A percentile compares a stretch with the other conserved stretches of the same genome.
Conservation (phyloP, 75 land plant species). For the Cunninghamia lanceolata region DNA sequence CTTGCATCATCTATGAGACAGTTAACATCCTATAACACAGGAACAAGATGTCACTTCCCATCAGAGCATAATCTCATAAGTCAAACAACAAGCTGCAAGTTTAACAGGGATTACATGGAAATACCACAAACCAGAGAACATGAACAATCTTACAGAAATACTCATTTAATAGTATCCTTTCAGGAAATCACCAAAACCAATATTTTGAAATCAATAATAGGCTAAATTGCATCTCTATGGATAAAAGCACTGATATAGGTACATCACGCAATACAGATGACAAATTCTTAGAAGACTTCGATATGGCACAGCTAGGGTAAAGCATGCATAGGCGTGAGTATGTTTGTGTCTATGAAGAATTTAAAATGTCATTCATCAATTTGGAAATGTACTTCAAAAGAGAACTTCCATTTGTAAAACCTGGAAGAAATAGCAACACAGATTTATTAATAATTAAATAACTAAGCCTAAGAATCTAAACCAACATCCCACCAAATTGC, state of each 20-base stretch:
- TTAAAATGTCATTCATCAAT: too few relatives aligned
- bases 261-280: too few relatives aligned
- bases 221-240: neutral
- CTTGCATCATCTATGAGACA: neutral
- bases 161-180: neutral
- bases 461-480: too few relatives aligned
- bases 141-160: neutral
- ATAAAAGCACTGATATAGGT: neutral
- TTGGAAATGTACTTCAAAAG: too few relatives aligned
- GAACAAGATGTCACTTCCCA: neutral
- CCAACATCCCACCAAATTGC: too few relatives aligned
- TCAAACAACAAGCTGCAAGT: neutral
- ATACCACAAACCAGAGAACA: neutral
- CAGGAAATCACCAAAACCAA: neutral
- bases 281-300: too few relatives aligned
- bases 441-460: too few relatives aligned
- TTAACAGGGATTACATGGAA: neutral
- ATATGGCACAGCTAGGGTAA: too few relatives aligned
- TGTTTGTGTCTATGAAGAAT: too few relatives aligned
- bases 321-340: too few relatives aligned
- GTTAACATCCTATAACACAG: neutral
- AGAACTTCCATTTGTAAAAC: too few relatives aligned
- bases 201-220: neutral
- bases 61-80: neutral
- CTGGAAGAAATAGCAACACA: too few relatives aligned